Base-by-base conservation (phyloP, 352 stramenopile genomes). In the Pythium dissimile region DNA sequence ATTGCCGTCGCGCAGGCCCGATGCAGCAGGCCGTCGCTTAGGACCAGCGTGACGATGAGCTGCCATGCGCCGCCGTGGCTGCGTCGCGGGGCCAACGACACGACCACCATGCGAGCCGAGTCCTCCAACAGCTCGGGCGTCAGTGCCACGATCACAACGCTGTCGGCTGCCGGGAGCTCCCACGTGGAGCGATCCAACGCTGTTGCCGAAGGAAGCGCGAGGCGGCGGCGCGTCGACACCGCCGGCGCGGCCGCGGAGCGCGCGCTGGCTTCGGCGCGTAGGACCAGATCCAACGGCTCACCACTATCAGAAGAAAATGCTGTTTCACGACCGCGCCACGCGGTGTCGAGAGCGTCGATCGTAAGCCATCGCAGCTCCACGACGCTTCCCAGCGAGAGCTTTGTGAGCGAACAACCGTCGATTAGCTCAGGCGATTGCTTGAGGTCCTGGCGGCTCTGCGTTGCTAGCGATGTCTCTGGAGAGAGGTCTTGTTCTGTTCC, bases 301-400 rank as follows among this genome's bases (percentile, higher is more conserved):
- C n/a, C n/a, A n/a, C n/a, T n/a, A n/a, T n/a, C n/a, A n/a, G n/a
- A n/a, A n/a, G n/a, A n/a, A n/a, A n/a, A n/a, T n/a, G n/a, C n/a
- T n/a, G n/a, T n/a, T n/a, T n/a, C n/a, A n/a, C n/a, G n/a, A n/a
- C n/a, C n/a, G n/a, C n/a, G n/a, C n/a, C n/a, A n/a, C n/a, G 35
- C 24, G 3, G 21, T 0, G 24, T 4, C 37, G 3, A 10, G 24
- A 2, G 26, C 18, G 2, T 21, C 5, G n/a, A 57, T 16, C 23
- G 35, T 21, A 16, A 57, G 0, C 51, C 51, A 59, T 1, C 41
- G 51, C 21, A 63, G 27, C 30, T 63, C 54, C 21, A 63, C 18
- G 0, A 44, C 23, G 44, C 23, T 53, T 8, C 53, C 53, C 30
- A 61, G 31, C 12, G 49, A 8, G 20, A 54, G 47, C 12, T 34